A percentile compares a stretch with the other conserved stretches of the same genome.
Conservation (phyloP, 2,329 filamentous ascomycete species). For the Colletotrichum paranaense region DNA sequence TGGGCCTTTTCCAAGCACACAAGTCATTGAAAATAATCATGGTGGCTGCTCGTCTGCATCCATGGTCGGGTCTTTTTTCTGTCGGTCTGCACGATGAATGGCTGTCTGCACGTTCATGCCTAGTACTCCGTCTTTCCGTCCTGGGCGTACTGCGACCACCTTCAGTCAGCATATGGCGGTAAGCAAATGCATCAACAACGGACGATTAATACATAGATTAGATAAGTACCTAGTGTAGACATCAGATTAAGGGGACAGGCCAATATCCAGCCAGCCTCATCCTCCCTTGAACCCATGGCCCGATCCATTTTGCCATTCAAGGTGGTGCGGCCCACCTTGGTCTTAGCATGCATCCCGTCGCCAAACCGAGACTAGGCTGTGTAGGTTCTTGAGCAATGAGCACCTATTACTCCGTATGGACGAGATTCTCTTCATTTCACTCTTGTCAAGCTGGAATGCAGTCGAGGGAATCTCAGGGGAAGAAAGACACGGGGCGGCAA, state of each 20-base stretch:
- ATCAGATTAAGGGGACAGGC: background rate
- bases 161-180: slow-evolving; percentile 2
- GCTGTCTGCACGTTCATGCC: background rate
- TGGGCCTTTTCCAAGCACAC: background rate
- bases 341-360: background rate
- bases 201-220: background rate
- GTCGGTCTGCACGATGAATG: background rate
- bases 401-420: background rate
- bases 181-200: background rate
- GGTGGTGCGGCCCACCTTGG: background rate
- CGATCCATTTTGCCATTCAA: background rate
- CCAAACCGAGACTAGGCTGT: background rate
- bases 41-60: slow-evolving; percentile 20
- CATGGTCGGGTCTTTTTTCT: background rate
- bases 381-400: background rate
- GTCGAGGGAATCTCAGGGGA: slow-evolving; percentile 5
- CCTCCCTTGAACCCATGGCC: background rate
- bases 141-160: too few species aligned
- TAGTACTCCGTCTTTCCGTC: too few species aligned
- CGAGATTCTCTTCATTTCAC: background rate
- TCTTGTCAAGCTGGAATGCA: background rate
- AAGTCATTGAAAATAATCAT: background rate
- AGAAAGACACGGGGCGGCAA: background rate
- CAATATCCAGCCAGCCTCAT: slow-evolving; percentile 7
- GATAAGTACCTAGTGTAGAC: background rate